A percentile compares a stretch with the other conserved stretches of the same genome.
These are phyloP conservation scores for Tolypocladium cylindrosporum DNA, from an alignment of 2,329 filamentous ascomycete genomes.

Conservation along the genomic window DNA sequence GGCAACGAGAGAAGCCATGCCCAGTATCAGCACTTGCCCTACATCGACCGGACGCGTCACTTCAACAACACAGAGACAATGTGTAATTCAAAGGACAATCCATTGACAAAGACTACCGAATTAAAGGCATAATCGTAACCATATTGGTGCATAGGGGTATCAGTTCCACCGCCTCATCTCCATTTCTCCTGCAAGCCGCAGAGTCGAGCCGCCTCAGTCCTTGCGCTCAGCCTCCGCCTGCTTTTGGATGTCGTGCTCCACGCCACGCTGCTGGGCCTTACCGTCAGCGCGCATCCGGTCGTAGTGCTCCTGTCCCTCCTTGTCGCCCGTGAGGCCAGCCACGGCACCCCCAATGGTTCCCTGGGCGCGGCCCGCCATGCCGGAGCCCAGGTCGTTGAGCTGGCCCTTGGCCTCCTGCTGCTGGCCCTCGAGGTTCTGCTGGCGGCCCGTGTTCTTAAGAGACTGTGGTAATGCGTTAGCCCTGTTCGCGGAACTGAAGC, in stretches of 20 bases:
- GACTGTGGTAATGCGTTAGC: conserved; percentile 25
- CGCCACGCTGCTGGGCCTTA: conserved; percentile 76
- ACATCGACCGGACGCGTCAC: neutral
- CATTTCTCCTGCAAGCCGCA: neutral
- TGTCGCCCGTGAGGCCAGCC: conserved; percentile 64
- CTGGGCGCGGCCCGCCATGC: conserved; percentile 54
- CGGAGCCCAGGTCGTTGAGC: conserved; percentile 59
- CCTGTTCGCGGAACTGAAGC: too few relatives aligned
- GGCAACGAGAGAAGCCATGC: too few relatives aligned
- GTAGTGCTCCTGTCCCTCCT: conserved; percentile 52
- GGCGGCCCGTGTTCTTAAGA: conserved; percentile 62
- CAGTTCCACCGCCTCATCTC: neutral
- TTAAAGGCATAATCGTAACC: neutral
- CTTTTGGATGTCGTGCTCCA: conserved; percentile 72
- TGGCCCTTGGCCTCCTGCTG: conserved; percentile 77
- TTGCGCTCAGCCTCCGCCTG: conserved; percentile 40
- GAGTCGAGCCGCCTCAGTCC: neutral
- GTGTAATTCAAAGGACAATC: neutral
- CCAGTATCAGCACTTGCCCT: neutral
- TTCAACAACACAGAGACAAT: neutral
- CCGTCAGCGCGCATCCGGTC: conserved; percentile 66
- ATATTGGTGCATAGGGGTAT: neutral
- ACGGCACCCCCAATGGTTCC: conserved; percentile 64
- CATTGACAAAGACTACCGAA: neutral
- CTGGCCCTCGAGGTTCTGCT: conserved; percentile 75